phyloP scores from a whole-genome alignment of 768 basidiomycete genomes.

The Chalciporus chontae region DNA sequence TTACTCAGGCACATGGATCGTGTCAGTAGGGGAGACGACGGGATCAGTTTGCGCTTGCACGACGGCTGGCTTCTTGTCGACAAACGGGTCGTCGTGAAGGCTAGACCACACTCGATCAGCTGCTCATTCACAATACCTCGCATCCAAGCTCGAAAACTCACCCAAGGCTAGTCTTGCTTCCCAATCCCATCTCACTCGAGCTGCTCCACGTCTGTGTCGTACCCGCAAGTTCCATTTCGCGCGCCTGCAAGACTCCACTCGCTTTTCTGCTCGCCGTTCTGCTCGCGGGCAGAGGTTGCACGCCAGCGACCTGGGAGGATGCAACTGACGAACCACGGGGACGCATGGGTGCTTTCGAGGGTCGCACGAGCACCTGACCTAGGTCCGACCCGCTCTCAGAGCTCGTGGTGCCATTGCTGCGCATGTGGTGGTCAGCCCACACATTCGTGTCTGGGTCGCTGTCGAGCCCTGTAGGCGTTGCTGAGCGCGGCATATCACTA shows the following conservation, averaged over 20 bases:
- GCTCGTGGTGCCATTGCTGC: not conserved
- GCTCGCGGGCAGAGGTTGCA: slow-evolving; percentile 16
- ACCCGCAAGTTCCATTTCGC: slow-evolving; percentile 29
- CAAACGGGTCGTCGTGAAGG: slow-evolving; percentile 26
- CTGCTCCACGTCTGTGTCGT: slow-evolving; percentile 32
- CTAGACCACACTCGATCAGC: not conserved
- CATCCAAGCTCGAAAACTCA: slow-evolving; percentile 10
- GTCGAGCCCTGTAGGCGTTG: slow-evolving; percentile 22
- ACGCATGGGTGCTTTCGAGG: slow-evolving; percentile 25
- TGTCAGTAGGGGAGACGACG: slow-evolving; percentile 25
- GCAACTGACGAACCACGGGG: slow-evolving; percentile 22
- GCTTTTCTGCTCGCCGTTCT: slow-evolving; percentile 25
- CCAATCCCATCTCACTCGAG: slow-evolving; percentile 22
- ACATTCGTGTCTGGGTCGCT: slow-evolving; percentile 23
- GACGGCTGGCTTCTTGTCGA: slow-evolving; percentile 16
- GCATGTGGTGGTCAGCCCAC: slow-evolving; percentile 24
- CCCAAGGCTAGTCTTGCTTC: slow-evolving; percentile 13
- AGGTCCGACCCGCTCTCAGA: slow-evolving; percentile 23
- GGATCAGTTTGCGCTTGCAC: slow-evolving; percentile 10
- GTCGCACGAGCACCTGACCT: slow-evolving; percentile 17
- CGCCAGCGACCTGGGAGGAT: slow-evolving; percentile 21
- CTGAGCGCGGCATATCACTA: slow-evolving; percentile 23
- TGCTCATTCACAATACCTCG: no score
- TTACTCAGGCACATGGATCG: slow-evolving; percentile 31
- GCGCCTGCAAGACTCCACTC: slow-evolving; percentile 20